A percentile compares a stretch with the other conserved stretches of the same genome.
These are phyloP conservation scores for Zygoascus biomembranicola DNA, from an alignment of 805 yeast species.

Conservation along the genomic window DNA sequence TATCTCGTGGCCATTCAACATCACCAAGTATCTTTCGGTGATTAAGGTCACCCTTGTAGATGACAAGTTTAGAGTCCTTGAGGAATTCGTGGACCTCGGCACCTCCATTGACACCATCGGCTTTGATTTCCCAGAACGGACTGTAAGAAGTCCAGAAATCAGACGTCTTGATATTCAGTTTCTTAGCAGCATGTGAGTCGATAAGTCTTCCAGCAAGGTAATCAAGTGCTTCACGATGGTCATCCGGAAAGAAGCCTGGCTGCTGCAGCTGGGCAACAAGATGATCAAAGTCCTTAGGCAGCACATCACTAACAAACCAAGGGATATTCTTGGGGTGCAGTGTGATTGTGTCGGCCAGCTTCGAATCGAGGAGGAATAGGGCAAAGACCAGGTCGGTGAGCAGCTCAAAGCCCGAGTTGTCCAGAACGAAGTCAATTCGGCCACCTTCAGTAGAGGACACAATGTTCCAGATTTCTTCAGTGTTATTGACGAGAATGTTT, in stretches of 20 bases:
- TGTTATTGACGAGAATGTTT: constrained; percentile 69
- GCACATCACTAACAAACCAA: constrained; percentile 96
- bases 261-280: constrained; percentile 51
- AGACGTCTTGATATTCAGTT: constrained; percentile 45
- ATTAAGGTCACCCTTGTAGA: constrained; percentile 93
- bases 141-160: constrained; percentile 81
- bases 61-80: constrained; percentile 49
- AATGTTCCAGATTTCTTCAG: constrained; percentile 53
- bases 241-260: constrained; percentile 39
- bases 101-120: constrained; percentile 48
- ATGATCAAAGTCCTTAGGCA: constrained; percentile 66
- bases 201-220: constrained; percentile 40
- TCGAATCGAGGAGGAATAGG: constrained; percentile 60
- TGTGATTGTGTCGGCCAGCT: constrained; percentile 54
- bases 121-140: constrained; percentile 64
- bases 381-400: constrained; percentile 72
- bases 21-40: constrained; percentile 93
- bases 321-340: constrained; percentile 88
- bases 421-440: constrained; percentile 76
- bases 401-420: constrained; percentile 92
- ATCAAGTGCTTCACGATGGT: constrained; percentile 38
- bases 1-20: constrained; percentile 75
- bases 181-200: constrained; percentile 38
- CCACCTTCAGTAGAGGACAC: constrained; percentile 22
- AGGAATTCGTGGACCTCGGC: constrained; percentile 53